A percentile compares a stretch with the other conserved stretches of the same genome.
Evolutionary conservation across 148 eudicot species (phyloP).

Genomic region (Rhododendron molle): DNA sequence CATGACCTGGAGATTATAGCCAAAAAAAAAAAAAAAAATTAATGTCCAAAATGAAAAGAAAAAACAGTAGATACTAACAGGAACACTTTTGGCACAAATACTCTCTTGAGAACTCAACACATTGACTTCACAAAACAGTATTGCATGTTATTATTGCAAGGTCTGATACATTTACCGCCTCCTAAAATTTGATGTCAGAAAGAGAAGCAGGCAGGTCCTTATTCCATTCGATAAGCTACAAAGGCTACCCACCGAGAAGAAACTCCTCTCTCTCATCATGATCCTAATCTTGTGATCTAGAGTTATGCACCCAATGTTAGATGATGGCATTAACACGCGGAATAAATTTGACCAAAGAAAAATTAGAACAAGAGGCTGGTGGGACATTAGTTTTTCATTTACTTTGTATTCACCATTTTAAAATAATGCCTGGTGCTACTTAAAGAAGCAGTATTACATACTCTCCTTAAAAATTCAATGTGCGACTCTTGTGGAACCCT

Average conservation of each 20-base stretch:
- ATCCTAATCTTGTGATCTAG: background rate
- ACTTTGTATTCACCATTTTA: background rate
- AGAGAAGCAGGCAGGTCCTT: background rate
- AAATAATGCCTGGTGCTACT: background rate
- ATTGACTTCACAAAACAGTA: background rate
- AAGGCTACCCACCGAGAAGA: background rate
- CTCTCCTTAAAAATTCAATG: background rate
- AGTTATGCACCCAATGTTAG: background rate
- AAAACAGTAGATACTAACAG: background rate
- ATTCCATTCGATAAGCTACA: background rate
- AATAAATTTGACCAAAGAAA: background rate
- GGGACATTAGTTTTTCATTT: background rate
- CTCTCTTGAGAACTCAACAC: background rate
- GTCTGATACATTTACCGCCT: slow-evolving; percentile 1
- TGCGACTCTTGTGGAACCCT: background rate
- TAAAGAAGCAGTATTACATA: background rate
- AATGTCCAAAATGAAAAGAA: background rate
- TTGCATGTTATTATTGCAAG: background rate
- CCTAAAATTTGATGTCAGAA: background rate
- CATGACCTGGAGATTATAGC: slow-evolving; percentile 39
- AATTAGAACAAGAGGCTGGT: background rate
- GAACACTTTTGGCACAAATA: background rate
- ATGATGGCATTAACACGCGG: background rate
- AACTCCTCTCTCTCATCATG: background rate
- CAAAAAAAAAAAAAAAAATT: background rate